phyloP scores from a whole-genome alignment of 2,329 filamentous ascomycete species.

The Apiospora arundinis region DNA sequence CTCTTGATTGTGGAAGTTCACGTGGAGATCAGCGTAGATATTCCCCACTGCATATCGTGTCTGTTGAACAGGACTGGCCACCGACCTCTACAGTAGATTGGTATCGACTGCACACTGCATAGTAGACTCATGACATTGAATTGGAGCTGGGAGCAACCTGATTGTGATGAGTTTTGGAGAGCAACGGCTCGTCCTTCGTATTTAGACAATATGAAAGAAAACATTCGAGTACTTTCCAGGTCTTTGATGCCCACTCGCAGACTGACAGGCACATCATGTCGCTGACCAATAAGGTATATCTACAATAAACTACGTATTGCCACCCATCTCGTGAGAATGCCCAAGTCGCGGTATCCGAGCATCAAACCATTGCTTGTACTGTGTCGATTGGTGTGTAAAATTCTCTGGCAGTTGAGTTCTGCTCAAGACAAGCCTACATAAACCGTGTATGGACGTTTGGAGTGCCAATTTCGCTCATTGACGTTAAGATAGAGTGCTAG shows the following conservation, averaged over 20 bases:
- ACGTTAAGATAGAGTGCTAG: background rate
- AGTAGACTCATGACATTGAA: background rate
- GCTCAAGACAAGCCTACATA: background rate
- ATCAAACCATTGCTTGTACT: too few species aligned
- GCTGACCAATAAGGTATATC: too few species aligned
- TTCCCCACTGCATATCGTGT: background rate
- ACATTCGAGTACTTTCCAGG: too few species aligned
- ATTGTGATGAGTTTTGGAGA: background rate
- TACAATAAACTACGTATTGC: too few species aligned
- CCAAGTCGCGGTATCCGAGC: too few species aligned
- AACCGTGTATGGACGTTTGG: background rate
- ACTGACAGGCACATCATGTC: too few species aligned
- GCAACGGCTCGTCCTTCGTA: background rate
- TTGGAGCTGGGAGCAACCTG: background rate
- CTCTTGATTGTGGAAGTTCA: too few species aligned
- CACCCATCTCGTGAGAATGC: too few species aligned
- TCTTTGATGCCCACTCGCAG: too few species aligned
- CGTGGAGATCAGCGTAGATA: too few species aligned
- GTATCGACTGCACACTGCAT: background rate
- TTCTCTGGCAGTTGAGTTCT: background rate
- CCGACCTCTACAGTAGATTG: too few species aligned
- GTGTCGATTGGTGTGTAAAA: background rate
- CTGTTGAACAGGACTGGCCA: background rate
- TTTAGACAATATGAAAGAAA: too few species aligned
- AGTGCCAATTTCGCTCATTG: background rate